Conservation (phyloP, 345 rosid species). For the Salix caprea region DNA sequence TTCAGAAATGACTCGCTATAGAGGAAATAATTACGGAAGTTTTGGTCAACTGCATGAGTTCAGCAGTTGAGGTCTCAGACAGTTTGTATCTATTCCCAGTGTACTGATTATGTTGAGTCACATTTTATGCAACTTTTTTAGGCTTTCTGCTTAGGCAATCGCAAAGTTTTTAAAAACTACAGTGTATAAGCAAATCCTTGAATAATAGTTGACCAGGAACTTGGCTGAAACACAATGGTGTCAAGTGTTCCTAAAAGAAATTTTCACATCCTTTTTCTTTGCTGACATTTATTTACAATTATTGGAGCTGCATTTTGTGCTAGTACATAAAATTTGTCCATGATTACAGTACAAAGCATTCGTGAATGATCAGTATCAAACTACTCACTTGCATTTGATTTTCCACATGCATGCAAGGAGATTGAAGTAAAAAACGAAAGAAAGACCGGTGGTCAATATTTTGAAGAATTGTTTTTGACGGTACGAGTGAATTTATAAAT, state of each 20-base stretch:
- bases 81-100: slow-evolving; percentile 26
- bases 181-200: slow-evolving; percentile 31
- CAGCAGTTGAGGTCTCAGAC: slow-evolving; percentile 14
- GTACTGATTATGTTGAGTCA: slow-evolving; percentile 13
- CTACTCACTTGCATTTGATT: not conserved
- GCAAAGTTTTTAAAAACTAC: slow-evolving; percentile 13
- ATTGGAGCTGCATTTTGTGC: not conserved
- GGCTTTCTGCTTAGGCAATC: slow-evolving; percentile 23
- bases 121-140: slow-evolving; percentile 23
- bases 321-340: not conserved
- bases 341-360: not conserved
- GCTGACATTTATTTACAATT: not conserved
- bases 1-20: slow-evolving; percentile 9
- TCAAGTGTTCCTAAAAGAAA: slow-evolving; percentile 17
- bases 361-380: too few species aligned
- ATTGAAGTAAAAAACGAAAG: not conserved
- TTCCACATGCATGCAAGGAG: not conserved
- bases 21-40: slow-evolving; percentile 18
- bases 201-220: slow-evolving; percentile 32
- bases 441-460: too few species aligned
- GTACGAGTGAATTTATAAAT: not conserved
- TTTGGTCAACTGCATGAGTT: slow-evolving; percentile 9
- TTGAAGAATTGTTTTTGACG: not conserved
- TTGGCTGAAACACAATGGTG: slow-evolving; percentile 26
- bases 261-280: not conserved